Base-by-base conservation (phyloP, 352 stramenopile species). In the Phytopythium sindhum region DNA sequence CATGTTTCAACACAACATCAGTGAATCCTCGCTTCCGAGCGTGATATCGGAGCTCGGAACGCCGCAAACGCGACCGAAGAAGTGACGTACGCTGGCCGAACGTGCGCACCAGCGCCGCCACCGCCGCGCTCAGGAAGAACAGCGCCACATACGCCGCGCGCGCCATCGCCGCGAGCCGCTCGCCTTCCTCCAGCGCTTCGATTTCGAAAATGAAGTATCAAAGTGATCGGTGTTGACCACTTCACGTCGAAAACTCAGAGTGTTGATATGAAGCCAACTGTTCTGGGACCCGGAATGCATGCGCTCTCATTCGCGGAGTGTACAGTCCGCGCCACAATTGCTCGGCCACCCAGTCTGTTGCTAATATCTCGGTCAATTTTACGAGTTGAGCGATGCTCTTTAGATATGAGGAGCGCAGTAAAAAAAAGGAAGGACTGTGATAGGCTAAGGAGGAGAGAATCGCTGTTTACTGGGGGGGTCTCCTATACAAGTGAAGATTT, bases 121-220 rank as follows among this genome's bases (percentile, higher is more conserved):
- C 63, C 26, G 76, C 61, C 39, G 81, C 70, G 65, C 73, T 91
- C 52, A 69, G 57, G 70, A 93, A 93, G 78, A 93, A 87, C 57
- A 91, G 77, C 68, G 71, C 69, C n/a, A 88, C 63, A 60, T 90
- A 89, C 55, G 66, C 76, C 11, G 74, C 56, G 31, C 80, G 76
- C 37, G 70, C 59, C 67, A 72, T 74, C 21, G 31, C 51, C 31
- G 6, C 17, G 29, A 39, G 29, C 12, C 29, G 12, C 19, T 23
- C 33, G 4, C 1, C 42, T 26, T 12, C 21, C n/a, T 17, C 17
- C 35, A 23, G 0, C 26, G 23, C 10, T 48, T 33, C 35, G 19
- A 60, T 8, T 60, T 29, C 24, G n/a, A 31, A 35, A 17, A 31
- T n/a, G 10, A 10, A 11, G 12, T 58, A 7, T 8, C 9, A 26